phyloP scores from a whole-genome alignment of 2,329 filamentous ascomycete genomes.

The Zarea fungicola region DNA sequence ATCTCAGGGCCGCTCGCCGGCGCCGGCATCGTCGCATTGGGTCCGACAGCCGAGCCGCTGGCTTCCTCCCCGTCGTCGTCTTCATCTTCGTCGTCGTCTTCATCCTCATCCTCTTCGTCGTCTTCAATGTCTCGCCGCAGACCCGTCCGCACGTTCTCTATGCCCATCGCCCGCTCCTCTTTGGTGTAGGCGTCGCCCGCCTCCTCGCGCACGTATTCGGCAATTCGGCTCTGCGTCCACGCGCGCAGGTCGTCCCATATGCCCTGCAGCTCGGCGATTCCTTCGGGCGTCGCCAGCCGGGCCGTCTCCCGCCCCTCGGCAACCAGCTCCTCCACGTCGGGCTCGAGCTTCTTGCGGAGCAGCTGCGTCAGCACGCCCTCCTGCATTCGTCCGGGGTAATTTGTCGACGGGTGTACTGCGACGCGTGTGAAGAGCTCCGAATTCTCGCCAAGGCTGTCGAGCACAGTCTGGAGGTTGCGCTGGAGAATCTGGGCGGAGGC shows the following conservation, averaged over 20 bases:
- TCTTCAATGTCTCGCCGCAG: conserved; percentile 51
- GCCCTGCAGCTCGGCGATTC: conserved; percentile 39
- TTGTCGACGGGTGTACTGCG: conserved; percentile 70
- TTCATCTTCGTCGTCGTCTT: conserved; percentile 52
- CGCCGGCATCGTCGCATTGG: conserved; percentile 19
- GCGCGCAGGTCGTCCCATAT: conserved; percentile 49
- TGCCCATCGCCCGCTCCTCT: conserved; percentile 61
- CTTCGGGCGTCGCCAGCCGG: conserved; percentile 37
- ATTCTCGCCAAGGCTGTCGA: conserved; percentile 60
- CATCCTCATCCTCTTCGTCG: conserved; percentile 51
- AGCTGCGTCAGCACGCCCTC: conserved; percentile 62
- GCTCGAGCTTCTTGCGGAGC: conserved; percentile 78
- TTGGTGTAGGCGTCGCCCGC: conserved; percentile 62
- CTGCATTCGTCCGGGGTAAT: conserved; percentile 66
- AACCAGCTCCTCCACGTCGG: conserved; percentile 68
- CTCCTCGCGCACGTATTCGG: conserved; percentile 37
- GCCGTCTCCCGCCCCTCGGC: conserved; percentile 53
- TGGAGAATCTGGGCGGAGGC: conserved; percentile 67
- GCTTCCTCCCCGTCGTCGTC: conserved; percentile 34
- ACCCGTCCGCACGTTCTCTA: conserved; percentile 68
- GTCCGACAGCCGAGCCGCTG: conserved; percentile 16
- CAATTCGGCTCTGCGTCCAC: conserved; percentile 37
- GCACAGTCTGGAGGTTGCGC: conserved; percentile 62
- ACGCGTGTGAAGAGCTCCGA: conserved; percentile 62
- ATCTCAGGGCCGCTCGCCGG: conserved; percentile 34